A percentile compares a stretch with the other conserved stretches of the same genome.
phyloP scores from a whole-genome alignment of 495 filamentous ascomycete species.

The Aspergillus diversus region DNA sequence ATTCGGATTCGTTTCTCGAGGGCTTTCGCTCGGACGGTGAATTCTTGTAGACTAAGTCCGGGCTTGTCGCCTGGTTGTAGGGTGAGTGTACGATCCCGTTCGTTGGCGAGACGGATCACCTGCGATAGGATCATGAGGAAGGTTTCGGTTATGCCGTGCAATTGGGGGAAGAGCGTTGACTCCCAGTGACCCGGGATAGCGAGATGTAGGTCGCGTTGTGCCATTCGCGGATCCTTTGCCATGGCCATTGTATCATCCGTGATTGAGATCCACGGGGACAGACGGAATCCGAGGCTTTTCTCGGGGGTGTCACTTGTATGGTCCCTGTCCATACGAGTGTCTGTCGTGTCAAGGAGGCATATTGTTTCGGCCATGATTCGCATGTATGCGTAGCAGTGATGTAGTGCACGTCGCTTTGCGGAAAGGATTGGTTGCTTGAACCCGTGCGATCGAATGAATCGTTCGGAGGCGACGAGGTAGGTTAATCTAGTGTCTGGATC shows the following conservation, averaged over 20 bases:
- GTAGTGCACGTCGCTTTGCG: constrained; percentile 18
- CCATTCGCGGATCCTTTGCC: constrained; percentile 11
- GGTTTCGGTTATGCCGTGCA: constrained; percentile 23
- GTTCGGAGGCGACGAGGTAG: constrained; percentile 21
- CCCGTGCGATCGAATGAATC: constrained; percentile 19
- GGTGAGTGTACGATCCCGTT: constrained; percentile 15
- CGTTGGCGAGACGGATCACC: constrained; percentile 23
- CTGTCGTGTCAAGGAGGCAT: neutral
- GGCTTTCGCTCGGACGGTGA: neutral
- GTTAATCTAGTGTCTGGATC: constrained; percentile 6
- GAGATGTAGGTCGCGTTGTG: constrained; percentile 22
- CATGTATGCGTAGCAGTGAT: constrained; percentile 24
- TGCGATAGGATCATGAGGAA: constrained; percentile 23
- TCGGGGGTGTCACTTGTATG: neutral
- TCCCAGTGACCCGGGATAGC: constrained; percentile 22
- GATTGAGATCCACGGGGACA: neutral
- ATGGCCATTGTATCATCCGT: constrained; percentile 12
- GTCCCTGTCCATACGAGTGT: neutral
- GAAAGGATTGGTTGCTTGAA: constrained; percentile 15
- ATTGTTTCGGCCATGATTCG: constrained; percentile 26
- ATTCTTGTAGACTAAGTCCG: neutral
- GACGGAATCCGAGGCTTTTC: constrained; percentile 21
- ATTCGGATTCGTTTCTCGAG: neutral
- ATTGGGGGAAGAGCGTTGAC: constrained; percentile 12
- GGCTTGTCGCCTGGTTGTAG: neutral